Evolutionary conservation across 2,329 filamentous ascomycete species (phyloP).

Genomic region (Taxawa tesnikishii): DNA sequence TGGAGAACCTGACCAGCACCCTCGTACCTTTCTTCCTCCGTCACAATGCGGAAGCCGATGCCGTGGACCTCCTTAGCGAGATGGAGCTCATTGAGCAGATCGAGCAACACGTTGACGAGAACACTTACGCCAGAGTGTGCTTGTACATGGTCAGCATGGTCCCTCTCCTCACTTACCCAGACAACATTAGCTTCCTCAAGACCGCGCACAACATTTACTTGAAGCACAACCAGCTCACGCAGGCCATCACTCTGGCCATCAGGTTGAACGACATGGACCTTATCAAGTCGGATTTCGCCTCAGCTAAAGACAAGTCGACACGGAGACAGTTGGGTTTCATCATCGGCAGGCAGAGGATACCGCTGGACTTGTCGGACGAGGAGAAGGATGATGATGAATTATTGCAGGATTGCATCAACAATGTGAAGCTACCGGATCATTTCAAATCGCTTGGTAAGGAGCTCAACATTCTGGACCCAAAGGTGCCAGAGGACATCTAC

Average conservation of each 20-base stretch:
- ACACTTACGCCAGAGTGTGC: slow-evolving; percentile 87
- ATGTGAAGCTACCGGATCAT: slow-evolving; percentile 76
- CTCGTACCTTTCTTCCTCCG: slow-evolving; percentile 91
- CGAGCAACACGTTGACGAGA: slow-evolving; percentile 77
- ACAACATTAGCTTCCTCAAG: slow-evolving; percentile 89
- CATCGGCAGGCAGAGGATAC: slow-evolving; percentile 82
- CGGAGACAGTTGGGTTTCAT: slow-evolving; percentile 93
- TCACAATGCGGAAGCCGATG: slow-evolving; percentile 96
- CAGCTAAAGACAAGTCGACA: slow-evolving; percentile 66
- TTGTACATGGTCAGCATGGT: slow-evolving; percentile 99
- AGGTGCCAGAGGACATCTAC: slow-evolving; percentile 97
- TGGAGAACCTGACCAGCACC: slow-evolving; percentile 70
- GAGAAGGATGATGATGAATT: slow-evolving; percentile 59
- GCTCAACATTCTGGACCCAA: slow-evolving; percentile 91
- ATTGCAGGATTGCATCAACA: slow-evolving; percentile 73
- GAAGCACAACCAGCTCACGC: slow-evolving; percentile 80
- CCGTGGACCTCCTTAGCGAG: slow-evolving; percentile 93
- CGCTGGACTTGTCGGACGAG: slow-evolving; percentile 53
- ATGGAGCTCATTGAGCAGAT: slow-evolving; percentile 94
- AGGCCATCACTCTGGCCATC: slow-evolving; percentile 90
- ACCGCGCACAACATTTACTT: slow-evolving; percentile 92
- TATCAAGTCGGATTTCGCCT: slow-evolving; percentile 70
- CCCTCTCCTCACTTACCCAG: slow-evolving; percentile 89
- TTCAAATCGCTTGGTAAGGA: slow-evolving; percentile 93
- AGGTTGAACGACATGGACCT: slow-evolving; percentile 71